phyloP scores from a whole-genome alignment of 2,329 filamentous ascomycete genomes.

The Aspergillus transmontanensis region DNA sequence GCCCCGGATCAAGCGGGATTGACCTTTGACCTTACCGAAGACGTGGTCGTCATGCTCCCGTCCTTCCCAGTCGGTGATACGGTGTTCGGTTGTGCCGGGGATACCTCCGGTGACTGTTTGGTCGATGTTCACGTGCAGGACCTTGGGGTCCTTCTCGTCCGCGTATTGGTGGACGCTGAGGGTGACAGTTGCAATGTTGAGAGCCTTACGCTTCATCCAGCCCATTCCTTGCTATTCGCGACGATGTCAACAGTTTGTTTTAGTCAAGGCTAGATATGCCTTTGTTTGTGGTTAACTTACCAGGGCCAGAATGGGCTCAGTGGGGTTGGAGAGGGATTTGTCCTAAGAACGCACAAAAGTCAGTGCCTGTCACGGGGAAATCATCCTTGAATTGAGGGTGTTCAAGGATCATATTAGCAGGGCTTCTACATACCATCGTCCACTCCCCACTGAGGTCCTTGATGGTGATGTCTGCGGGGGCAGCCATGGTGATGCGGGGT shows the following conservation, averaged over 20 bases:
- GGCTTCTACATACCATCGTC: slow-evolving; percentile 61
- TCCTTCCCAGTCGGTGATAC: slow-evolving; percentile 59
- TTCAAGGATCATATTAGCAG: not conserved
- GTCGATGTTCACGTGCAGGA: slow-evolving; percentile 69
- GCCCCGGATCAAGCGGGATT: slow-evolving; percentile 53
- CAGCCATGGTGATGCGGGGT: slow-evolving; percentile 62
- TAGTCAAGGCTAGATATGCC: not conserved
- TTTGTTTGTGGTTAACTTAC: slow-evolving; percentile 31
- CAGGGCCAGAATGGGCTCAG: slow-evolving; percentile 69
- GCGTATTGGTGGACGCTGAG: slow-evolving; percentile 62
- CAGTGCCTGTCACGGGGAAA: not conserved
- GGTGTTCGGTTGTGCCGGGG: slow-evolving; percentile 63
- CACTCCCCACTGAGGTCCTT: slow-evolving; percentile 71
- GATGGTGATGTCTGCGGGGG: slow-evolving; percentile 67
- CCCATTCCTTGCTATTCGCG: slow-evolving; percentile 62
- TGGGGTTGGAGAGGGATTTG: slow-evolving; percentile 69
- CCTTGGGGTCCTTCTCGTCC: slow-evolving; percentile 41
- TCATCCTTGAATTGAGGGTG: no score
- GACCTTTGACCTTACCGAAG: slow-evolving; percentile 72
- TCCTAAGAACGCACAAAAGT: slow-evolving; percentile 57
- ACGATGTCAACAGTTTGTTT: slow-evolving; percentile 11
- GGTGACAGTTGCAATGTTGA: slow-evolving; percentile 69
- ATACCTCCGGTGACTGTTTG: slow-evolving; percentile 73
- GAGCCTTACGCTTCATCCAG: slow-evolving; percentile 72
- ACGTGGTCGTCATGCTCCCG: slow-evolving; percentile 76